phyloP scores from a whole-genome alignment of 202 grass and related monocot species.

The Bolboschoenoplectus hybrid region DNA sequence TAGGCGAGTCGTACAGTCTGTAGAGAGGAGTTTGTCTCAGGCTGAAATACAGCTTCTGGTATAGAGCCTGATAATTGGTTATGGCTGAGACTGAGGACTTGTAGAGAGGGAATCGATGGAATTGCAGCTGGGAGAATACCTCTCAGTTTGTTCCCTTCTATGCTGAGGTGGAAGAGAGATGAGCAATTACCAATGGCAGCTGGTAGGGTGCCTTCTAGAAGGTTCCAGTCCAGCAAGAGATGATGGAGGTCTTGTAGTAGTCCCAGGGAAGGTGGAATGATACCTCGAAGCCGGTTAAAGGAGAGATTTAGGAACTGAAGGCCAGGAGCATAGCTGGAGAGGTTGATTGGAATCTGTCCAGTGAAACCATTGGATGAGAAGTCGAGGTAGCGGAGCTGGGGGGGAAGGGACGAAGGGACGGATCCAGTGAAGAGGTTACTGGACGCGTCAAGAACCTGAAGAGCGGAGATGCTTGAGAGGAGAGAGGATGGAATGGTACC shows the following conservation, averaged over 20 bases:
- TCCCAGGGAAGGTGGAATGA: slow-evolving; percentile 63
- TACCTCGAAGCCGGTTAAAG: slow-evolving; percentile 86
- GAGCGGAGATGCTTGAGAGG: slow-evolving; percentile 67
- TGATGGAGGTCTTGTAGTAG: slow-evolving; percentile 63
- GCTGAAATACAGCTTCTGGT: slow-evolving; percentile 56
- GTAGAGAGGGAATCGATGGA: slow-evolving; percentile 61
- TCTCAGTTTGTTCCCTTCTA: slow-evolving; percentile 72
- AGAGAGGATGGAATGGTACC: slow-evolving; percentile 58
- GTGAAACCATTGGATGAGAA: slow-evolving; percentile 83
- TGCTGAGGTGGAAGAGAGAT: slow-evolving; percentile 69
- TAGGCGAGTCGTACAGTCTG: slow-evolving; percentile 66
- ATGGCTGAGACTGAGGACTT: slow-evolving; percentile 69
- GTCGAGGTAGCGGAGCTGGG: slow-evolving; percentile 58
- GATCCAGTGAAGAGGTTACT: slow-evolving; percentile 50
- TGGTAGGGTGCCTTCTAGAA: slow-evolving; percentile 82
- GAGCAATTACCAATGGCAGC: slow-evolving; percentile 80
- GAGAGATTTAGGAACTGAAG: slow-evolving; percentile 89
- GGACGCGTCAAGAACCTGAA: slow-evolving; percentile 30
- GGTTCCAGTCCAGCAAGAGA: slow-evolving; percentile 90
- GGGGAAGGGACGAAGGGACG: slow-evolving; percentile 56
- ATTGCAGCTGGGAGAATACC: slow-evolving; percentile 82
- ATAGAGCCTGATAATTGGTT: slow-evolving; percentile 79
- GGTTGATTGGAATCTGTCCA: slow-evolving; percentile 59
- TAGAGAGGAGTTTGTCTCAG: slow-evolving; percentile 55
- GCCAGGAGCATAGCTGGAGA: slow-evolving; percentile 40